These are phyloP conservation scores for Tetrahymena elliotti DNA, from an alignment of 73 alveolate species.

Conservation along the genomic window DNA sequence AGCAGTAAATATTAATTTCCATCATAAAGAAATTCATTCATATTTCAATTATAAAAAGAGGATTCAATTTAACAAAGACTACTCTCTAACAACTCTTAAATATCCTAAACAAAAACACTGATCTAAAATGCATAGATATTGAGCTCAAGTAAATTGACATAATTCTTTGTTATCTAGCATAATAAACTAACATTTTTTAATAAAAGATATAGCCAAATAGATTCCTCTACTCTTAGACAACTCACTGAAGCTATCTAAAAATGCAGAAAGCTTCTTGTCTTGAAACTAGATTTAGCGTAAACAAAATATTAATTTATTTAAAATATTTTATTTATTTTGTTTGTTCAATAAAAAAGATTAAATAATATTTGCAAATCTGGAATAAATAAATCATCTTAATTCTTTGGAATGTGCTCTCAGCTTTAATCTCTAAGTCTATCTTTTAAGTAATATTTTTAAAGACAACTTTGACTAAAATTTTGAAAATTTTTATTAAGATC, in stretches of 20 bases:
- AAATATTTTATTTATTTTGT: too few relatives aligned
- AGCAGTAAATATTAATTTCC: background rate
- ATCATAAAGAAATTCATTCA: background rate
- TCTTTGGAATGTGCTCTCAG: background rate
- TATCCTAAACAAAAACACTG: background rate
- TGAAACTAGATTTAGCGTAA: background rate
- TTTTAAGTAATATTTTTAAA: background rate
- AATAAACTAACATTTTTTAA: too few relatives aligned
- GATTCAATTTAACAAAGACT: background rate
- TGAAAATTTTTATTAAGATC: background rate
- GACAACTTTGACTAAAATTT: too few relatives aligned
- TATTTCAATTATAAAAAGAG: background rate
- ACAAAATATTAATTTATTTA: too few relatives aligned
- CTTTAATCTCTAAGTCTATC: background rate
- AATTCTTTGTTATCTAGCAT: too few relatives aligned
- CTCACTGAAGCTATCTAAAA: background rate
- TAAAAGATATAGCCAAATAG: background rate
- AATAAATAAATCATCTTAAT: background rate
- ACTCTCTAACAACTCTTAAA: background rate
- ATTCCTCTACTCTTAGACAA: background rate
- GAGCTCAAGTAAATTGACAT: background rate
- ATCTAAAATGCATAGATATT: background rate
- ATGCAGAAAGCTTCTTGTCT: background rate
- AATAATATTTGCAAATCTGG: background rate
- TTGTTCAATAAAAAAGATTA: background rate